phyloP scores from a whole-genome alignment of 495 filamentous ascomycete genomes.

The Talaromyces borbonicus region DNA sequence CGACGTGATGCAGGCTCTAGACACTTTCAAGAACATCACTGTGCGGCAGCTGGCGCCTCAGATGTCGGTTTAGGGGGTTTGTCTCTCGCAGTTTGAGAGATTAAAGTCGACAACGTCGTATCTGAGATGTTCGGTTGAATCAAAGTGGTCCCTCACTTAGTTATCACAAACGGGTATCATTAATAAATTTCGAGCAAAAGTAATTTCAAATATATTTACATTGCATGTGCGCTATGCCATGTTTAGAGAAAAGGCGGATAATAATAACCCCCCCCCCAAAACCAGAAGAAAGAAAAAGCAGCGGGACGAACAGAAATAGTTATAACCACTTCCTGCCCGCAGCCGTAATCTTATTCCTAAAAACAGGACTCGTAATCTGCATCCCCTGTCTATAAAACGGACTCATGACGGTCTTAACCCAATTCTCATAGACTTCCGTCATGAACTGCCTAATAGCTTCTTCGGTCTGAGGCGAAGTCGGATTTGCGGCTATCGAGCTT shows the following conservation, averaged over 20 bases:
- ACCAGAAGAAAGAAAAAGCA: no score
- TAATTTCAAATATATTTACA: no score
- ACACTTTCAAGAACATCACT: conserved; percentile 33
- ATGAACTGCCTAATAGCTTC: conserved; percentile 93
- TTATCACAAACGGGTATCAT: no score
- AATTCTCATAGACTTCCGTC: conserved; percentile 84
- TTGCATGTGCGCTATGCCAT: no score
- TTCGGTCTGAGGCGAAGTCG: conserved; percentile 77
- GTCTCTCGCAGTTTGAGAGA: no score
- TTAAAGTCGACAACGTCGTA: no score
- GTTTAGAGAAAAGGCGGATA: no score
- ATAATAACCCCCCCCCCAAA: no score
- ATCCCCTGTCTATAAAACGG: conserved; percentile 82
- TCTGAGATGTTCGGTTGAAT: no score
- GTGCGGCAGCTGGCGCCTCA: conserved; percentile 36
- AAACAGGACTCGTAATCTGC: conserved; percentile 76
- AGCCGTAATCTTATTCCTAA: conserved; percentile 66
- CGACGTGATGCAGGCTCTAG: conserved; percentile 41
- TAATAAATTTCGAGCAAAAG: no score
- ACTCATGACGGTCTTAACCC: conserved; percentile 95
- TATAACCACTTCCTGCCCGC: conserved; percentile 91
- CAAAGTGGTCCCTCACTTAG: no score
- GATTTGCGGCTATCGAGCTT: conserved; percentile 63
- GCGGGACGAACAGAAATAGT: conserved; percentile 9
- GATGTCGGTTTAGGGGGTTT: conserved; percentile 11